Percentiles rank a stretch among this genome's conserved stretches.
These are phyloP conservation scores for Geranium incanum DNA, from an alignment of 441 rosid species.

Conservation along the genomic window DNA sequence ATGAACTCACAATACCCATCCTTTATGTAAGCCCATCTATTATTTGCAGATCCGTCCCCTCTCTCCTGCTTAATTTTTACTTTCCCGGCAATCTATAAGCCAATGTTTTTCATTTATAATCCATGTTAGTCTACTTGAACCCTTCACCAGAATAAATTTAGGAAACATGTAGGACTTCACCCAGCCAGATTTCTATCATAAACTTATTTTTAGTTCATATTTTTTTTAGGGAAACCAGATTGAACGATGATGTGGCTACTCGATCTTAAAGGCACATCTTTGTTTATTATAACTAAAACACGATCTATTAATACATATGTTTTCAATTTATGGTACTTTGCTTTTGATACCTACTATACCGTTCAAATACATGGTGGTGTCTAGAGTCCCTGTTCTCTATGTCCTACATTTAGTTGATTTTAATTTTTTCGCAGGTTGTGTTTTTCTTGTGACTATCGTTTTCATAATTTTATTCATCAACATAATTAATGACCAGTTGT, in stretches of 20 bases:
- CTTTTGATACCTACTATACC: neutral
- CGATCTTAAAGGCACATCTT: neutral
- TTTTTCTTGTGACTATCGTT: neutral
- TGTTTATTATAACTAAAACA: neutral
- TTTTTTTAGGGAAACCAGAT: neutral
- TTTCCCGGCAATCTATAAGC: neutral
- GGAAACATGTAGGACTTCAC: neutral
- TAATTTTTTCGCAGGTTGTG: neutral
- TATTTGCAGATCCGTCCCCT: neutral
- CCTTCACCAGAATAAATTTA: neutral
- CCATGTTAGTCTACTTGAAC: neutral
- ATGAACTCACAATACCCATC: neutral
- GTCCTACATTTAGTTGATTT: neutral
- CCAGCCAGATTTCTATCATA: neutral
- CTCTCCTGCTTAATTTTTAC: neutral
- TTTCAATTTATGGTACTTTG: neutral
- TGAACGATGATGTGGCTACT: neutral
- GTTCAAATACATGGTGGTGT: neutral
- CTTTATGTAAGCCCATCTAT: neutral
- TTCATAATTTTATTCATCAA: neutral
- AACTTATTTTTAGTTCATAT: neutral
- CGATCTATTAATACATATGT: neutral
- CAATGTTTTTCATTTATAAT: neutral
- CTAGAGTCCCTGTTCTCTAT: neutral
- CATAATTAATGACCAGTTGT: slow-evolving; percentile 3